These are phyloP conservation scores for Leccinum longicurvipes DNA, from an alignment of 768 basidiomycete species.

Conservation along the genomic window DNA sequence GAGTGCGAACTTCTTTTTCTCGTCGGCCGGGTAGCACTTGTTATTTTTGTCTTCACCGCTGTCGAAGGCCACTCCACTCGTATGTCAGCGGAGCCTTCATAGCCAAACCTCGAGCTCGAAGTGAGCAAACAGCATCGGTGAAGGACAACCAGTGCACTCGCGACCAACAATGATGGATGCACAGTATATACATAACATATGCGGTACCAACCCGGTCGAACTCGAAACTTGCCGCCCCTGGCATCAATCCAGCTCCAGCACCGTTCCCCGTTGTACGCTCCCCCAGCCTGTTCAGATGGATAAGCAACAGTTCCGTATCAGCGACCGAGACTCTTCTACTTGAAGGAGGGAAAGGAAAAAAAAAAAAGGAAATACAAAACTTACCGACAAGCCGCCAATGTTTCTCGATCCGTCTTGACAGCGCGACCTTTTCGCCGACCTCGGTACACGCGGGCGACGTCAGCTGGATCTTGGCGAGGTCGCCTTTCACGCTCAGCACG, in stretches of 20 bases:
- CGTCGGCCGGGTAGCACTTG: neutral
- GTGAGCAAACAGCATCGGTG: neutral
- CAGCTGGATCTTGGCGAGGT: slow-evolving; percentile 90
- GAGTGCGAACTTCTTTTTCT: too few relatives aligned
- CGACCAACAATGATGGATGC: neutral
- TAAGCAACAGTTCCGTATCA: neutral
- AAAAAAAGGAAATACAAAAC: slow-evolving; percentile 28
- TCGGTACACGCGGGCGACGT: slow-evolving; percentile 96
- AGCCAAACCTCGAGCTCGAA: too few relatives aligned
- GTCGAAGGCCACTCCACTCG: too few relatives aligned
- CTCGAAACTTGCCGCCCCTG: neutral
- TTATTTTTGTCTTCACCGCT: neutral
- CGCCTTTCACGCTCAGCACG: slow-evolving; percentile 90
- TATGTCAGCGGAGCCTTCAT: neutral
- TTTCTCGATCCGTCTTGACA: slow-evolving; percentile 93
- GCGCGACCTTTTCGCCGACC: slow-evolving; percentile 95
- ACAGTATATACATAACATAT: neutral
- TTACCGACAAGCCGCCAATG: slow-evolving; percentile 95
- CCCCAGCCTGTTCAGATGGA: slow-evolving; percentile 49
- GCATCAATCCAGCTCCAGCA: slow-evolving; percentile 69
- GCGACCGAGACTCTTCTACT: too few relatives aligned
- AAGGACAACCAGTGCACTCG: neutral
- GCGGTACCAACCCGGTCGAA: too few relatives aligned
- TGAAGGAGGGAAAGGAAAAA: neutral
- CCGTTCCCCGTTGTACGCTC: slow-evolving; percentile 81